Evolutionary conservation across 23 red algal species (phyloP).

Genomic region (Gracilaria caudata): DNA sequence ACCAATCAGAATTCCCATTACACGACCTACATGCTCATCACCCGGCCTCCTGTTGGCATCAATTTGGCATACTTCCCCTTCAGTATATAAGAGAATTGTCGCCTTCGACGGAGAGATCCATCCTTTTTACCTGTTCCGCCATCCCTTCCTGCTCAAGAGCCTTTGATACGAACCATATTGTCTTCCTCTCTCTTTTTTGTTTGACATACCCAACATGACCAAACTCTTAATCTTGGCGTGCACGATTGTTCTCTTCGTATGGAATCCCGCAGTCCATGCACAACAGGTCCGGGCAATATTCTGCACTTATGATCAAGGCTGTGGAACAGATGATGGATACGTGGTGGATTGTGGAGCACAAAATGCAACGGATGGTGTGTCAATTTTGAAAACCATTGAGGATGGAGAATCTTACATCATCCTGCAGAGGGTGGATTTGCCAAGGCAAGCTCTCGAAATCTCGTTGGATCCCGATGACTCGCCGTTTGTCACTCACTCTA

Average conservation of each 20-base stretch:
- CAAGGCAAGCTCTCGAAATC: background rate
- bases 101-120: background rate
- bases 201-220: background rate
- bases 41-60: background rate
- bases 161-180: background rate
- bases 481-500: background rate
- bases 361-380: background rate
- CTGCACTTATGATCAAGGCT: conserved; percentile 10
- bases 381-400: conserved; percentile 29
- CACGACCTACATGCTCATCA: background rate
- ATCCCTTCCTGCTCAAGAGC: background rate
- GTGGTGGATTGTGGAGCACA: conserved; percentile 5
- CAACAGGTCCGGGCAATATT: background rate
- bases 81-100: background rate
- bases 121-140: too few species aligned
- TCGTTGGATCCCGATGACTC: conserved; percentile 16
- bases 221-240: background rate
- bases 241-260: background rate
- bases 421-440: background rate
- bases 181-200: background rate
- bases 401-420: conserved; percentile 31
- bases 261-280: background rate
- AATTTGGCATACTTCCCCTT: background rate
- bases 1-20: too few species aligned
- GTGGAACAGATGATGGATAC: conserved; percentile 29